Base-by-base conservation (phyloP, 164 flowering plant genomes). In the Paratinospora sagittata region DNA sequence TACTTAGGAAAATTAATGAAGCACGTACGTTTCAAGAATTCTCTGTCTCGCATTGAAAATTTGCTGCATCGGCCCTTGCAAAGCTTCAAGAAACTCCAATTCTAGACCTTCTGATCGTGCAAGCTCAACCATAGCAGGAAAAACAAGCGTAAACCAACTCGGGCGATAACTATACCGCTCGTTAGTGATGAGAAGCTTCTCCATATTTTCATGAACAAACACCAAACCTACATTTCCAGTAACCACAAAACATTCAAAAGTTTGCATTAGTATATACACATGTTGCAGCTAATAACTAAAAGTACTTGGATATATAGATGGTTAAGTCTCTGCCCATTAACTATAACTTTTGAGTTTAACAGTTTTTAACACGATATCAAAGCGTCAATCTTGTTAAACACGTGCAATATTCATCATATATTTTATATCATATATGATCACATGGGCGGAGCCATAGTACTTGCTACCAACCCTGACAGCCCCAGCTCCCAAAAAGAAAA, bases 111-210 rank as follows among this genome's bases (percentile, higher is more conserved):
- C 21, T 8, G 24, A 27, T 13, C 52, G 30, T 16, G 81, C 83
- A 19, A 68, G 77, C n/a, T 80, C 86, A 52, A 83, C 30, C 82
- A 83, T 80, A 30, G 77, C 83, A 2, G 83, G 85, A 73, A 85
- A 83, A 66, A 75, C 75, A 13, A 85, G 77, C 37, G 75, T 58
- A 55, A 85, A 85, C 84, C 79, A 78, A 19, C 75, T 78, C 10
- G 88, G 84, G 65, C 4, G 72, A 6, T n/a, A 14, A 0, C 72
- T 72, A 8, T 45, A 10, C 11, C 17, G 57, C 27, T 47, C 8
- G 21, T 52, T 52, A n/a, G 19, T 73, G 34, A 27, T 69, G 7
- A 84, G 70, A 3, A 84, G 74, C 74, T 66, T 75, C 72, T 79
- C 82, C 2, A 69, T 19, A 17, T 72, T 74, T 45, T 70, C 67